Conservation (phyloP, 192 early-diverging fungal genomes). For the Helicostylum pulchrum region DNA sequence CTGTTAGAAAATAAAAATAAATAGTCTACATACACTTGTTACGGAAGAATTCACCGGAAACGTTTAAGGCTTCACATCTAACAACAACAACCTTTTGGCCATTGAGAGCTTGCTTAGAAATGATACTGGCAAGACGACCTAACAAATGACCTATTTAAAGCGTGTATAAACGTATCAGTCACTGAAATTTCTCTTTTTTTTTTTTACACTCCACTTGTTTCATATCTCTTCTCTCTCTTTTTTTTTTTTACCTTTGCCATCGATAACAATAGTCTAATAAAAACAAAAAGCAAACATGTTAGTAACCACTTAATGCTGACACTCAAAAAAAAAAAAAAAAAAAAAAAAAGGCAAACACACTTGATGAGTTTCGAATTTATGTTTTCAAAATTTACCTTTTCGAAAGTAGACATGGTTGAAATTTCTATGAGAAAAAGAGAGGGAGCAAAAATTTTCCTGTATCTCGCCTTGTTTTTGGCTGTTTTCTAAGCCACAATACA, state of each 20-base stretch:
- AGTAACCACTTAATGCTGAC: neutral
- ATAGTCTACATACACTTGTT: constrained; percentile 88
- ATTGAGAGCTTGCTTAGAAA: constrained; percentile 97
- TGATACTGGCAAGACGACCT: constrained; percentile 95
- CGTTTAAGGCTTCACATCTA: constrained; percentile 98
- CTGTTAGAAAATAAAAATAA: too few species aligned
- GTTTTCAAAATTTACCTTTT: neutral
- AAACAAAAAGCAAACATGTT: neutral
- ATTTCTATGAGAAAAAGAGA: neutral
- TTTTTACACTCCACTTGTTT: too few species aligned
- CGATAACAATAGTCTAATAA: constrained; percentile 91
- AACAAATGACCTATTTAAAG: constrained; percentile 70
- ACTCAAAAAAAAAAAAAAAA: neutral
- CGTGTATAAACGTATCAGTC: too few species aligned
- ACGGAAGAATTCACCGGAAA: constrained; percentile 97
- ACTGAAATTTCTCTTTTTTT: too few species aligned
- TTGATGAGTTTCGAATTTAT: neutral
- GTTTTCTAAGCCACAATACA: too few species aligned
- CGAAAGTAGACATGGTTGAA: constrained; percentile 1
- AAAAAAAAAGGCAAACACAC: neutral
- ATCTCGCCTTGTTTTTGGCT: too few species aligned
- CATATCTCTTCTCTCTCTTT: too few species aligned
- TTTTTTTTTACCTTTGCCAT: constrained; percentile 73
- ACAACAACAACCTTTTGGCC: constrained; percentile 98
- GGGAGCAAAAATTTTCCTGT: neutral